Conservation (phyloP, 2,329 filamentous ascomycete species). For the Aureobasidium leucospermi region DNA sequence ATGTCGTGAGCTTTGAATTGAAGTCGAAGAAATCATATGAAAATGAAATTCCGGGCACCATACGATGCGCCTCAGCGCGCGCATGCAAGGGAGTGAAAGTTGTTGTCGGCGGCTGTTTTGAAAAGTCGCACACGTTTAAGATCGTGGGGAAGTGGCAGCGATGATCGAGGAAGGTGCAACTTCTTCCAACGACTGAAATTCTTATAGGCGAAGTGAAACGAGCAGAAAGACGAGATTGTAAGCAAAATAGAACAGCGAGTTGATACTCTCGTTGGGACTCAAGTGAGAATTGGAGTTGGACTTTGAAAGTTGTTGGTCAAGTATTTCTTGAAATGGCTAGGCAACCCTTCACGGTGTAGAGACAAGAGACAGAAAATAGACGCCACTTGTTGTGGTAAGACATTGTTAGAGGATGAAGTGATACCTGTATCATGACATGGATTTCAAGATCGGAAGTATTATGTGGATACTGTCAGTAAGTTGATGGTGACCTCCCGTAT, state of each 20-base stretch:
- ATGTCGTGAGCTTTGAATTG: not conserved
- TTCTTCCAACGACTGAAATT: not conserved
- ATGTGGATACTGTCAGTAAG: too few relatives aligned
- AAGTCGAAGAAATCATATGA: not conserved
- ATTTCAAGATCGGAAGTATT: too few relatives aligned
- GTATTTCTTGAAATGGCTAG: not conserved
- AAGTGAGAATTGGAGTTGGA: not conserved
- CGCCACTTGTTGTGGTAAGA: too few relatives aligned
- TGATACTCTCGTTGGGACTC: not conserved
- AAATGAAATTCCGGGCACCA: not conserved
- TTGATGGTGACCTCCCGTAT: too few relatives aligned
- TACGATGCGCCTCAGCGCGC: slow-evolving; percentile 5
- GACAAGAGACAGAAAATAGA: not conserved
- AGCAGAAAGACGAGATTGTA: not conserved
- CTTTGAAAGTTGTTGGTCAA: not conserved
- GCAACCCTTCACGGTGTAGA: not conserved
- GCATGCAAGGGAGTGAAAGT: slow-evolving; percentile 8
- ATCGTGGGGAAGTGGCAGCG: slow-evolving; percentile 1
- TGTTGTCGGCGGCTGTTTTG: slow-evolving; percentile 8
- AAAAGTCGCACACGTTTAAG: slow-evolving; percentile 8
- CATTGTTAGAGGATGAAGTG: too few relatives aligned
- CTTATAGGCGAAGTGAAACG: too few relatives aligned
- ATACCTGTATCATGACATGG: too few relatives aligned
- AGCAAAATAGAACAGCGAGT: not conserved
- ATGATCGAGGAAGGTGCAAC: not conserved